Percentiles rank a stretch among this genome's conserved stretches.
phyloP scores from a whole-genome alignment of 768 basidiomycete genomes.

The Amanita inopinata region DNA sequence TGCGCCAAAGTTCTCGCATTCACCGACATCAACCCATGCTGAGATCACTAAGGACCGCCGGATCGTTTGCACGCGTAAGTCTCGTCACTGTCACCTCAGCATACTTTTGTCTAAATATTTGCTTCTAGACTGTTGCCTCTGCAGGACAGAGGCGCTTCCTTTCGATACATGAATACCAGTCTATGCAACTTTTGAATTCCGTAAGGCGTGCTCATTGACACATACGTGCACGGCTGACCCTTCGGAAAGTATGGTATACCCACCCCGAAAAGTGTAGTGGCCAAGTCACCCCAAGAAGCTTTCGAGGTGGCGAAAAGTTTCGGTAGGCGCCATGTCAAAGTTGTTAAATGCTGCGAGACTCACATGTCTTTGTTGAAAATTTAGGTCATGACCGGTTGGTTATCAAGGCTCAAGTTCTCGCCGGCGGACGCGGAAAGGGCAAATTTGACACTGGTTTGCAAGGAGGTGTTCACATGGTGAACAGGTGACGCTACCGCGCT shows the following conservation, averaged over 20 bases:
- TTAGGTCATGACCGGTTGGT: conserved; percentile 73
- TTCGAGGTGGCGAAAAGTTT: conserved; percentile 83
- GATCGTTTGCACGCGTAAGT: conserved; percentile 55
- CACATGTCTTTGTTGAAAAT: conserved; percentile 8
- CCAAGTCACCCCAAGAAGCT: conserved; percentile 84
- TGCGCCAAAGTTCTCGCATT: conserved; percentile 1
- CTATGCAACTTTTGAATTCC: conserved; percentile 87
- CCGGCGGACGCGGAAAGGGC: conserved; percentile 97
- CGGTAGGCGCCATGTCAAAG: conserved; percentile 40
- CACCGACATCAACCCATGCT: conserved; percentile 42
- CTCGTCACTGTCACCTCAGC: not conserved
- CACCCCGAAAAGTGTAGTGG: conserved; percentile 85
- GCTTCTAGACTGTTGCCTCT: conserved; percentile 43
- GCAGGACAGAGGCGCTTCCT: conserved; percentile 84
- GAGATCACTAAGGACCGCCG: conserved; percentile 53
- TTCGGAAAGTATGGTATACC: conserved; percentile 78
- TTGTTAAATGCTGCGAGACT: not conserved
- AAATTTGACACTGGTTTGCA: conserved; percentile 93
- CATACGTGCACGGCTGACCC: not conserved
- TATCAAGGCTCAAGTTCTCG: conserved; percentile 98
- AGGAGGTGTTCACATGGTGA: conserved; percentile 93
- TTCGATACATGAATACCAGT: conserved; percentile 98
- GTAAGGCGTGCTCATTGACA: conserved; percentile 30
- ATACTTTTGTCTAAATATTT: conserved; percentile 8
- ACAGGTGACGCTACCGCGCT: conserved; percentile 43